phyloP scores from a whole-genome alignment of 2,329 filamentous ascomycete genomes.

The Pestalotiopsis fici region DNA sequence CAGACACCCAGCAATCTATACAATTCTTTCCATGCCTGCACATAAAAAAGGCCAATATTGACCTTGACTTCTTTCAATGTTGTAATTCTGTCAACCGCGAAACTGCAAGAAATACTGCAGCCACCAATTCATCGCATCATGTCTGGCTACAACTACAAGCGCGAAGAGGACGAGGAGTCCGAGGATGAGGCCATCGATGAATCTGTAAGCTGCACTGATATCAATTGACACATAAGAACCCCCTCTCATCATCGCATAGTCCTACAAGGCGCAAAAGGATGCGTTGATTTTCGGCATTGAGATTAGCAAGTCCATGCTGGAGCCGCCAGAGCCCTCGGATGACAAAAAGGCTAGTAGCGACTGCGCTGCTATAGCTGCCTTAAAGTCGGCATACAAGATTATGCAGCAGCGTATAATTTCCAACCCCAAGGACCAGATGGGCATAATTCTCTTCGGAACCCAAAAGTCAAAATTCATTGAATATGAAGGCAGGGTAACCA shows the following conservation, averaged over 20 bases:
- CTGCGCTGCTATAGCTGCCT: conserved; percentile 76
- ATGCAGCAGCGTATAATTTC: conserved; percentile 99
- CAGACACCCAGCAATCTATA: no score
- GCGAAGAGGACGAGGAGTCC: conserved; percentile 61
- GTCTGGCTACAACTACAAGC: conserved; percentile 43
- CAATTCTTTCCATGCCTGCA: not conserved
- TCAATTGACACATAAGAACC: not conserved
- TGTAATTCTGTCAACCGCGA: not conserved
- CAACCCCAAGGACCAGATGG: conserved; percentile 96
- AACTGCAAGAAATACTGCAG: not conserved
- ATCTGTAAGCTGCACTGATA: conserved; percentile 41
- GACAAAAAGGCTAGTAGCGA: conserved; percentile 78
- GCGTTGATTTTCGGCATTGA: conserved; percentile 98
- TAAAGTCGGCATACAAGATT: conserved; percentile 91
- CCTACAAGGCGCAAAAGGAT: conserved; percentile 92
- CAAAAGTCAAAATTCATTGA: conserved; percentile 78
- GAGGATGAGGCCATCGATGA: conserved; percentile 70
- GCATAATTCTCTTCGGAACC: conserved; percentile 88
- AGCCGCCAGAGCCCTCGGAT: conserved; percentile 60
- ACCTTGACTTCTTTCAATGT: not conserved
- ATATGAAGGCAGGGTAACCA: conserved; percentile 58
- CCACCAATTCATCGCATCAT: not conserved
- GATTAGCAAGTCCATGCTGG: conserved; percentile 85
- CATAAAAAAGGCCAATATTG: not conserved
- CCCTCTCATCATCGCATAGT: conserved; percentile 45